A percentile compares a stretch with the other conserved stretches of the same genome.
Evolutionary conservation across 169 alveolate species (phyloP).

Genomic region (Babesia sp.): DNA sequence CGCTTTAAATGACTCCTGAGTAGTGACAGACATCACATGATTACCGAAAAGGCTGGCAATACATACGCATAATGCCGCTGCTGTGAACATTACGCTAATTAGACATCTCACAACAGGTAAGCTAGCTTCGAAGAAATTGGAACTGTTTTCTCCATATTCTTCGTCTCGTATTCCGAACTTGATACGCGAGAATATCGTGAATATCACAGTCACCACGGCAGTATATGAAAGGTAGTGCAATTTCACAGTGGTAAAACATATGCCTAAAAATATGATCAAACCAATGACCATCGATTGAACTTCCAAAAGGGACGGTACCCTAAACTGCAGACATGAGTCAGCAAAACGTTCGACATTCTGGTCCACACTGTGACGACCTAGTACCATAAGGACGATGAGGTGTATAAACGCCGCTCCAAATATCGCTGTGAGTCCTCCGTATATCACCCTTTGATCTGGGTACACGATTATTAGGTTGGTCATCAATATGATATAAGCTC

Average conservation of each 20-base stretch:
- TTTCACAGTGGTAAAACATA: background rate
- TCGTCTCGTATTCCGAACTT: background rate
- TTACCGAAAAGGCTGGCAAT: background rate
- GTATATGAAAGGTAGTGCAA: conserved; percentile 30
- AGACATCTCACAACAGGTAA: conserved; percentile 14
- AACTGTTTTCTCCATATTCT: background rate
- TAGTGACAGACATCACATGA: conserved; percentile 2
- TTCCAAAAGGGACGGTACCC: conserved; percentile 30
- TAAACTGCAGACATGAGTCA: conserved; percentile 31
- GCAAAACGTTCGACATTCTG: conserved; percentile 23
- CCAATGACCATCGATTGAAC: conserved; percentile 15
- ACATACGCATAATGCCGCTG: conserved; percentile 2
- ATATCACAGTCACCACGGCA: conserved; percentile 1
- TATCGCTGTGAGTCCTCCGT: conserved; percentile 3
- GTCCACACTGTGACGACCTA: conserved; percentile 17
- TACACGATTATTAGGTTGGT: conserved; percentile 6
- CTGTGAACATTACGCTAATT: conserved; percentile 30
- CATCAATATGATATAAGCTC: conserved; percentile 23
- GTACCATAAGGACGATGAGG: background rate
- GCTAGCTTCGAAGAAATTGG: conserved; percentile 5
- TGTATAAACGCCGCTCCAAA: conserved; percentile 11
- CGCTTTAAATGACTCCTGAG: conserved; percentile 20
- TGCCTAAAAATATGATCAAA: conserved; percentile 11
- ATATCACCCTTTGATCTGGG: conserved; percentile 8
- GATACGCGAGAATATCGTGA: conserved; percentile 1